A percentile compares a stretch with the other conserved stretches of the same genome.
phyloP scores from a whole-genome alignment of 108 stramenopile species.

The Conticribra guillardii region DNA sequence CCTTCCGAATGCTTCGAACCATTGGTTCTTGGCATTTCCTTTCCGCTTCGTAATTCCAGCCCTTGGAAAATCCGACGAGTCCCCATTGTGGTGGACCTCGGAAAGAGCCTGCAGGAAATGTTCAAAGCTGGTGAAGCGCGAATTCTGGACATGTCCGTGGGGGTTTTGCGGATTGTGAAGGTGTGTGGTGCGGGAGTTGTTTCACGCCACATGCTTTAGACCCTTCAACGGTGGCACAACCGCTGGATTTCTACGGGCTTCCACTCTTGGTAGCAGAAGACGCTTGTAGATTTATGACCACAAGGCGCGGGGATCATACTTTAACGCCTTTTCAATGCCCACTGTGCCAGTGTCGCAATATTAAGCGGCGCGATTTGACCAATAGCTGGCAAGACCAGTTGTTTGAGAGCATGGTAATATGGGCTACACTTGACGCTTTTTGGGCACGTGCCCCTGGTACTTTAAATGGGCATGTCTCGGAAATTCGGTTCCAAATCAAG shows the following conservation, averaged over 20 bases:
- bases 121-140: no score
- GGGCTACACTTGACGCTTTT: no score
- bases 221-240: neutral
- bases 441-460: no score
- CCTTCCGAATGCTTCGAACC: slow-evolving; percentile 13
- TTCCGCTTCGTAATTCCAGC: neutral
- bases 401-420: no score
- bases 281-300: neutral
- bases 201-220: slow-evolving; percentile 1
- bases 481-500: no score
- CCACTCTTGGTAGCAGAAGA: neutral
- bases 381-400: no score
- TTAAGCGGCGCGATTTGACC: neutral
- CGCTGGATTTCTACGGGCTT: slow-evolving; percentile 8
- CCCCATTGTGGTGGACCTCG: slow-evolving; percentile 9
- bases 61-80: slow-evolving; percentile 8
- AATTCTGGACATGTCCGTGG: no score
- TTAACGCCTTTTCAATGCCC: slow-evolving; percentile 6
- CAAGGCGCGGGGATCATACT: slow-evolving; percentile 11
- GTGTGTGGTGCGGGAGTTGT: slow-evolving; percentile 6
- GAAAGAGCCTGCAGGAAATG: slow-evolving; percentile 6
- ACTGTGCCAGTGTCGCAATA: slow-evolving; percentile 15
- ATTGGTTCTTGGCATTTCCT: no score
- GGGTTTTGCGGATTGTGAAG: no score
- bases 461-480: no score